phyloP scores from a whole-genome alignment of 768 basidiomycete genomes.

The Cyclocybe cylindracea region DNA sequence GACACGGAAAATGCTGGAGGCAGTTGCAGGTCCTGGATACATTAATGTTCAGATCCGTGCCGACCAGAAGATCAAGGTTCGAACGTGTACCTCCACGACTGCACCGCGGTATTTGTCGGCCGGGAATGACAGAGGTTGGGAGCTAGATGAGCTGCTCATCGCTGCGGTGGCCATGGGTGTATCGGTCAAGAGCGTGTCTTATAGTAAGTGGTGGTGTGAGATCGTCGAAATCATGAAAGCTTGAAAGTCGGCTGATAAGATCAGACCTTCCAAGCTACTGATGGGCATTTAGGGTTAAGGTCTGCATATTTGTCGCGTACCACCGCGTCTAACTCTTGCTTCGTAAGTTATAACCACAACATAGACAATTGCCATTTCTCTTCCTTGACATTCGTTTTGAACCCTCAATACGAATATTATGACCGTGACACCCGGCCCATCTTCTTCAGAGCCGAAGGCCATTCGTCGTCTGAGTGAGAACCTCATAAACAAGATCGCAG shows the following conservation, averaged over 20 bases:
- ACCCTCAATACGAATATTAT: background rate
- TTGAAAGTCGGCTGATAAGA: no score
- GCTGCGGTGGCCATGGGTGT: constrained; percentile 19
- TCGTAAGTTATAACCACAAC: background rate
- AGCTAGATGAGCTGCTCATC: constrained; percentile 10
- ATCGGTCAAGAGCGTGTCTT: background rate
- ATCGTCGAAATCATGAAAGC: no score
- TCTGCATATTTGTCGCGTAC: background rate
- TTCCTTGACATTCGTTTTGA: no score
- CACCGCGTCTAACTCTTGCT: no score
- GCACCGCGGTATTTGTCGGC: constrained; percentile 79
- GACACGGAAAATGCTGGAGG: constrained; percentile 88
- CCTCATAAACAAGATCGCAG: constrained; percentile 89
- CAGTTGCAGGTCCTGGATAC: constrained; percentile 69
- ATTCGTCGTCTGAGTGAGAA: constrained; percentile 80
- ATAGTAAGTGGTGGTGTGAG: no score
- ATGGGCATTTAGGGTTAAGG: no score
- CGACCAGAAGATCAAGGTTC: background rate
- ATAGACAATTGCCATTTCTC: no score
- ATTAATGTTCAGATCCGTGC: background rate
- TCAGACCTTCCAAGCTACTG: no score
- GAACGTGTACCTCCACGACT: constrained; percentile 76
- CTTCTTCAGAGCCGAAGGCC: constrained; percentile 48
- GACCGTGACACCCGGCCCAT: background rate
- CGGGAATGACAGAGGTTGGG: constrained; percentile 13